Percentiles rank a stretch among this genome's conserved stretches.
phyloP scores from a whole-genome alignment of 768 basidiomycete species.

The Suillus weaverae region DNA sequence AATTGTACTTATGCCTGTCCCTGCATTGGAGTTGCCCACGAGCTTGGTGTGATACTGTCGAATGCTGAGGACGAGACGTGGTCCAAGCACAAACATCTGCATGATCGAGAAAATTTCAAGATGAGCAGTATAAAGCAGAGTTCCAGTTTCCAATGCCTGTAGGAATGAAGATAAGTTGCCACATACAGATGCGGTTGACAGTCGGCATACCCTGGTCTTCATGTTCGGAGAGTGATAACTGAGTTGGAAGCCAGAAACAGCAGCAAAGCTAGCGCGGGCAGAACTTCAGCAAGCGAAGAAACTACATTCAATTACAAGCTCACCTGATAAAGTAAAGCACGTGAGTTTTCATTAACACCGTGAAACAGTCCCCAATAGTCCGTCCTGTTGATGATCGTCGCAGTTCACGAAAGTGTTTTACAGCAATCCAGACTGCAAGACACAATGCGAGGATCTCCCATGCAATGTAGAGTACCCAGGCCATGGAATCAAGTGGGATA shows the following conservation, averaged over 20 bases:
- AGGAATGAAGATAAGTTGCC: neutral
- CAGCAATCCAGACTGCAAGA: neutral
- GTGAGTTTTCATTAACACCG: neutral
- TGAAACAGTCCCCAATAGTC: neutral
- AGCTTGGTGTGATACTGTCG: neutral
- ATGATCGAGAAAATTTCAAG: neutral
- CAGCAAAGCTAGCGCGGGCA: neutral
- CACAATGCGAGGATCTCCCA: neutral
- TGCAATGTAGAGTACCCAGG: neutral
- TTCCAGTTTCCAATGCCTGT: neutral
- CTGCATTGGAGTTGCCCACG: neutral
- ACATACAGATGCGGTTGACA: neutral
- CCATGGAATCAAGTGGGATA: neutral
- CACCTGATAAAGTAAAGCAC: neutral
- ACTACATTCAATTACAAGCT: neutral
- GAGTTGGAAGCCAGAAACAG: neutral
- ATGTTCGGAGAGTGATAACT: neutral
- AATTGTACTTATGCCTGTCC: neutral
- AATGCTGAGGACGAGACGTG: neutral
- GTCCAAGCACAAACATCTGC: neutral
- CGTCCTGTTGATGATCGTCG: neutral
- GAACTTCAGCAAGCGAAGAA: neutral
- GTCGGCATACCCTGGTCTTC: neutral
- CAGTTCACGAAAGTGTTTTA: conserved; percentile 1
- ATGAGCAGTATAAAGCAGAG: neutral